A percentile compares a stretch with the other conserved stretches of the same genome.
Conservation (phyloP, 768 basidiomycete genomes). For the Trametes cinnabarina region DNA sequence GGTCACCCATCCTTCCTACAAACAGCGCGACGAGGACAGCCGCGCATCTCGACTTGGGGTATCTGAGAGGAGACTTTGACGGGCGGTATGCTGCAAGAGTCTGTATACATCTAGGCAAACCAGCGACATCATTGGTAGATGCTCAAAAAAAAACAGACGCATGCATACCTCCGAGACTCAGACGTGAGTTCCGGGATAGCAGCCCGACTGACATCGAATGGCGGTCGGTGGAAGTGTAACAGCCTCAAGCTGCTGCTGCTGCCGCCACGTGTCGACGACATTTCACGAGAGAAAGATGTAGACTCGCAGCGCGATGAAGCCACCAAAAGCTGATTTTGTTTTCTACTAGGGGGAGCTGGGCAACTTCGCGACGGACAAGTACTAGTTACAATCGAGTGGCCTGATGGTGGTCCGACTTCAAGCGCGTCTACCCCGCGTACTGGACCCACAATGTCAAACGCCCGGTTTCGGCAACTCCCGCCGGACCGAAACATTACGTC, state of each 20-base stretch:
- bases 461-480: neutral
- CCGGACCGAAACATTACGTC: neutral
- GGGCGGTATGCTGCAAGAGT: slow-evolving; percentile 51
- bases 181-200: slow-evolving; percentile 47
- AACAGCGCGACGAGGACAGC: slow-evolving; percentile 85
- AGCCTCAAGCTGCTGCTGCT: slow-evolving; percentile 33
- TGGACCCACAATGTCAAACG: slow-evolving; percentile 17
- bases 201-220: slow-evolving; percentile 38
- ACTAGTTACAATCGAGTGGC: too few species aligned
- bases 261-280: slow-evolving; percentile 6
- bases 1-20: slow-evolving; percentile 76
- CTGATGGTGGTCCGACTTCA: neutral
- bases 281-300: too few species aligned
- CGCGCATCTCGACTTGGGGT: slow-evolving; percentile 61
- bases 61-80: slow-evolving; percentile 34
- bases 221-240: slow-evolving; percentile 49
- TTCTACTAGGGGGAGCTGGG: too few species aligned
- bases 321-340: too few species aligned
- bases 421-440: neutral
- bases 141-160: neutral
- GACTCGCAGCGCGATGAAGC: too few species aligned
- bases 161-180: slow-evolving; percentile 35
- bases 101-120: slow-evolving; percentile 48
- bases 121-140: neutral
- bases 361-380: too few species aligned